Conservation (phyloP, 495 filamentous ascomycete species). For the Penicillium robsamsonii region DNA sequence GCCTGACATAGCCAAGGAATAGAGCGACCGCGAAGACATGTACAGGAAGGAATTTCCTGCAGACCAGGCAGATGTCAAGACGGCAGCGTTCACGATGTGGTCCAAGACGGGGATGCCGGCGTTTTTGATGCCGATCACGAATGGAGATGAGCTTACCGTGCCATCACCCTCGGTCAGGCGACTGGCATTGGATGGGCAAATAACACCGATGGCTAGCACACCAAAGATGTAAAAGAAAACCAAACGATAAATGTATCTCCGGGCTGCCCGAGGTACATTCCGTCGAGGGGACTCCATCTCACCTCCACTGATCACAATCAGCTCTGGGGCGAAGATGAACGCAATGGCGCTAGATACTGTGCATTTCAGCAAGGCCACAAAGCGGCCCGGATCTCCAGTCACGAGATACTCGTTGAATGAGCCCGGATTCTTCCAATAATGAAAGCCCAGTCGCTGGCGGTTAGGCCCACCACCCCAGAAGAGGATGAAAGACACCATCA, state of each 20-base stretch:
- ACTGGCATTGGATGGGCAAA: slow-evolving; percentile 50
- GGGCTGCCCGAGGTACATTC: slow-evolving; percentile 74
- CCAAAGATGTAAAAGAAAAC: slow-evolving; percentile 73
- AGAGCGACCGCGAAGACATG: slow-evolving; percentile 69
- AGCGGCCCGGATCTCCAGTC: slow-evolving; percentile 37
- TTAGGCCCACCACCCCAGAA: slow-evolving; percentile 66
- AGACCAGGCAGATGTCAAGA: slow-evolving; percentile 68
- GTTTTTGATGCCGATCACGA: slow-evolving; percentile 57
- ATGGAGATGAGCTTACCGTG: slow-evolving; percentile 54
- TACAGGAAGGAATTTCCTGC: slow-evolving; percentile 79
- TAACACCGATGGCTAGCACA: slow-evolving; percentile 57
- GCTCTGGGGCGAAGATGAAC: slow-evolving; percentile 56
- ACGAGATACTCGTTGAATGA: slow-evolving; percentile 53
- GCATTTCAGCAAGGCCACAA: slow-evolving; percentile 42
- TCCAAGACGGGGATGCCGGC: slow-evolving; percentile 66
- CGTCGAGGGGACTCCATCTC: slow-evolving; percentile 76
- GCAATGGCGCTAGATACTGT: slow-evolving; percentile 52
- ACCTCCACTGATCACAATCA: slow-evolving; percentile 55
- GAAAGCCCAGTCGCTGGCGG: slow-evolving; percentile 65
- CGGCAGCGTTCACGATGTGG: slow-evolving; percentile 74
- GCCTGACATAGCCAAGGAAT: slow-evolving; percentile 53
- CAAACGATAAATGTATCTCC: slow-evolving; percentile 83
- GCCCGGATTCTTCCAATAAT: slow-evolving; percentile 70
- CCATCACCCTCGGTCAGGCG: slow-evolving; percentile 52
- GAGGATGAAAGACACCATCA: slow-evolving; percentile 68